Evolutionary conservation across 768 basidiomycete genomes (phyloP).

Genomic region (Cytidiella melzeri): DNA sequence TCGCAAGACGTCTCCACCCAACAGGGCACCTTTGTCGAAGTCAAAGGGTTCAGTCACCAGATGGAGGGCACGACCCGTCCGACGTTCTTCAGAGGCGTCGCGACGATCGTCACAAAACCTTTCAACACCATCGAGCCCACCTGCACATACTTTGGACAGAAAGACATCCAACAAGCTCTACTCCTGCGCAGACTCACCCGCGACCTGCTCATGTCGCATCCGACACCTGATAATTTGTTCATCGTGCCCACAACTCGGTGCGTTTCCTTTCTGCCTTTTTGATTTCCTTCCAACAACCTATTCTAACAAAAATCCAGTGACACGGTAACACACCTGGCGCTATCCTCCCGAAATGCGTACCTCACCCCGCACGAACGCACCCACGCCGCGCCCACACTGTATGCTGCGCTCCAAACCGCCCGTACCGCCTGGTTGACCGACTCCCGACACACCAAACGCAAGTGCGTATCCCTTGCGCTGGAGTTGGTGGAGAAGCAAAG

Average conservation of each 20-base stretch:
- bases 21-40: conserved; percentile 86
- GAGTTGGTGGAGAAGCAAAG: conserved; percentile 30
- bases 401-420: conserved; percentile 59
- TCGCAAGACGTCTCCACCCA: conserved; percentile 67
- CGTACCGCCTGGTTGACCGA: conserved; percentile 47
- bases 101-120: conserved; percentile 90
- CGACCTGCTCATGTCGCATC: conserved; percentile 80
- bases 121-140: conserved; percentile 95
- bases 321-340: conserved; percentile 59
- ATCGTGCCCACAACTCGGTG: conserved; percentile 81
- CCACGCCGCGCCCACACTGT: conserved; percentile 59
- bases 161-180: conserved; percentile 95
- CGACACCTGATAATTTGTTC: conserved; percentile 64
- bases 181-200: conserved; percentile 70
- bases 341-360: conserved; percentile 89
- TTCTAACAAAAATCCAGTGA: conserved; percentile 24
- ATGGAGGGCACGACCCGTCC: conserved; percentile 91
- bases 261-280: conserved; percentile 4
- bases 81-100: conserved; percentile 91
- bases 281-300: background rate
- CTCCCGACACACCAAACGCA: conserved; percentile 40
- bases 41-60: conserved; percentile 84
- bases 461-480: conserved; percentile 40
- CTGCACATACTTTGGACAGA: conserved; percentile 93
- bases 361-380: conserved; percentile 57